Percentiles rank a stretch among this genome's conserved stretches.
These are phyloP conservation scores for Tetrapisispora iriomotensis DNA, from an alignment of 805 yeast species.

Conservation along the genomic window DNA sequence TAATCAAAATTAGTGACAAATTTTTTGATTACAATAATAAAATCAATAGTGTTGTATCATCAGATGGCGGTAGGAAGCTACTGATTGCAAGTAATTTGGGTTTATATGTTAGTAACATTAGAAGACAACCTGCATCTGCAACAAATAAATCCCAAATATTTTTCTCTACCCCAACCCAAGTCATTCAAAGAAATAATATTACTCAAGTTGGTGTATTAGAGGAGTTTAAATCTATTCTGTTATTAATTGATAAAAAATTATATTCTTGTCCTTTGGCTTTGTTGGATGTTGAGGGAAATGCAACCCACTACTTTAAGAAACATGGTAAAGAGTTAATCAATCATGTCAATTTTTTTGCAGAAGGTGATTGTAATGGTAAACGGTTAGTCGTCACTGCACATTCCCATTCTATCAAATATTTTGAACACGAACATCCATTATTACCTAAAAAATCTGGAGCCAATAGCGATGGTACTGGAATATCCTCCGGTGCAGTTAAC, in stretches of 20 bases:
- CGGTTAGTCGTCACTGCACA: slow-evolving; percentile 83
- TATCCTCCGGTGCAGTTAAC: neutral
- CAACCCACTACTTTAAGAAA: slow-evolving; percentile 39
- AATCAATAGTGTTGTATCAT: slow-evolving; percentile 85
- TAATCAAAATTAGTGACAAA: slow-evolving; percentile 63
- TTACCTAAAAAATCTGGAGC: slow-evolving; percentile 16
- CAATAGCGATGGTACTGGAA: neutral
- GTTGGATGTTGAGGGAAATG: slow-evolving; percentile 30
- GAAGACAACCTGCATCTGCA: slow-evolving; percentile 31
- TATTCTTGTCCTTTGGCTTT: slow-evolving; percentile 73
- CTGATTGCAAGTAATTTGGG: slow-evolving; percentile 90
- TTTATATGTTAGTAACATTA: slow-evolving; percentile 69
- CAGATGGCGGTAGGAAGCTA: slow-evolving; percentile 87
- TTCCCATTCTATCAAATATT: slow-evolving; percentile 69
- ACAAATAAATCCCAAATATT: slow-evolving; percentile 38
- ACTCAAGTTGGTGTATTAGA: slow-evolving; percentile 87
- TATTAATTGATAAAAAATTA: slow-evolving; percentile 71
- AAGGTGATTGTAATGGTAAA: slow-evolving; percentile 85
- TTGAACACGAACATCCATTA: slow-evolving; percentile 68
- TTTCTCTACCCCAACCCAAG: slow-evolving; percentile 64
- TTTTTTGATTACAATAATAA: slow-evolving; percentile 65
- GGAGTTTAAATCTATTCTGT: slow-evolving; percentile 75
- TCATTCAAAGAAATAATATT: slow-evolving; percentile 65
- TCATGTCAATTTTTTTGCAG: slow-evolving; percentile 86
- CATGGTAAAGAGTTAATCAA: slow-evolving; percentile 69